phyloP scores from a whole-genome alignment of 768 basidiomycete genomes.

The Panaeolus cyanescens region DNA sequence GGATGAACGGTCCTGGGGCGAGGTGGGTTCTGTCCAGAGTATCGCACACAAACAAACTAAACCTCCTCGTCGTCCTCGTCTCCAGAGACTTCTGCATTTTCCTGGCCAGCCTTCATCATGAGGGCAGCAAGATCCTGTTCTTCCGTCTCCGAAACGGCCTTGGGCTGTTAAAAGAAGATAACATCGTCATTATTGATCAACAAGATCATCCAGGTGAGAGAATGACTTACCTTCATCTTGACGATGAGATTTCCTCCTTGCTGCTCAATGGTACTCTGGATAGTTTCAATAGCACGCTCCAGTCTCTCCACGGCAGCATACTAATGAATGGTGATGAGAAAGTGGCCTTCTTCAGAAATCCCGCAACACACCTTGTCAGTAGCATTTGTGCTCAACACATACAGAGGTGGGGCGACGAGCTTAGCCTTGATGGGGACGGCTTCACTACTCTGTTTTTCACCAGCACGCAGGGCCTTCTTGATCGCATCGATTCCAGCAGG shows the following conservation, averaged over 20 bases:
- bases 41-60: not conserved
- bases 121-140: constrained; percentile 96
- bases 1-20: not conserved
- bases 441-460: constrained; percentile 86
- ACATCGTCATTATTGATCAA: constrained; percentile 1
- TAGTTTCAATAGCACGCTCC: constrained; percentile 91
- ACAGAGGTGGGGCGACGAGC: constrained; percentile 93
- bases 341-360: not conserved
- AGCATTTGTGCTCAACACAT: constrained; percentile 93
- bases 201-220: not conserved
- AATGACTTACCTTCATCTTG: constrained; percentile 85
- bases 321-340: constrained; percentile 31
- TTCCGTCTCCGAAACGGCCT: constrained; percentile 96
- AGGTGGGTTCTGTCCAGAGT: not conserved
- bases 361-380: constrained; percentile 80
- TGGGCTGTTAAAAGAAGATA: constrained; percentile 59
- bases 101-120: constrained; percentile 92
- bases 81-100: constrained; percentile 95
- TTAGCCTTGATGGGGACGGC: constrained; percentile 96
- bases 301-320: constrained; percentile 90
- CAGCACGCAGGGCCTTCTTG: constrained; percentile 86
- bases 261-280: constrained; percentile 81
- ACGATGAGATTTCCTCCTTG: constrained; percentile 86
- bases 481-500: constrained; percentile 97
- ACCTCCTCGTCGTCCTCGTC: constrained; percentile 82